Percentiles rank a stretch among this genome's conserved stretches.
Conservation (phyloP, 2,329 filamentous ascomycete species). For the Aspergillus terreus region DNA sequence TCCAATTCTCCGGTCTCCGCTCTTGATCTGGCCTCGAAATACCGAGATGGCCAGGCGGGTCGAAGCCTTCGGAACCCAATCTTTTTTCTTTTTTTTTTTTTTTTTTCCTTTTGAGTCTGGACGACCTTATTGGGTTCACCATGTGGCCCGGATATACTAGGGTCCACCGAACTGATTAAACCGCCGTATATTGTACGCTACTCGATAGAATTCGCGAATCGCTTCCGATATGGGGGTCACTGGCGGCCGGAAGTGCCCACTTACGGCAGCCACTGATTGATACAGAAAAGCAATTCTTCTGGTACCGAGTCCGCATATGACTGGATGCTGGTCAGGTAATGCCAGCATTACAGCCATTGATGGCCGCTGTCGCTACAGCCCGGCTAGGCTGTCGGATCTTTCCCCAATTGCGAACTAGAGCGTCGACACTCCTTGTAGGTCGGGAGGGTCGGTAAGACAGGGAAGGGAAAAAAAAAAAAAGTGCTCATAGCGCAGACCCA, state of each 20-base stretch:
- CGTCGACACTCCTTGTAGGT: slow-evolving; percentile 11
- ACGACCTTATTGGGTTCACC: slow-evolving; percentile 7
- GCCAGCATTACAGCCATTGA: slow-evolving; percentile 11
- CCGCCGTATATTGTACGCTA: slow-evolving; percentile 3
- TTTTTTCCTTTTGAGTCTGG: neutral
- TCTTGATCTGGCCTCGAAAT: slow-evolving; percentile 1
- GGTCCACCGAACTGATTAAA: slow-evolving; percentile 11
- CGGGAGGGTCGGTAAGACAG: slow-evolving; percentile 14
- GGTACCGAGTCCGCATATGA: slow-evolving; percentile 8
- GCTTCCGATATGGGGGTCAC: neutral
- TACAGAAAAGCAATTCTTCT: neutral
- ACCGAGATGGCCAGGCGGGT: neutral
- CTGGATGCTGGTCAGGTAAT: slow-evolving; percentile 2
- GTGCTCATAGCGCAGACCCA: slow-evolving; percentile 22
- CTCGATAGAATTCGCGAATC: slow-evolving; percentile 4
- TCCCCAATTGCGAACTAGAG: slow-evolving; percentile 16
- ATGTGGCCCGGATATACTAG: slow-evolving; percentile 17
- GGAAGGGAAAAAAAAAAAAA: slow-evolving; percentile 9
- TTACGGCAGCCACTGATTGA: neutral
- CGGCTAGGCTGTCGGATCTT: slow-evolving; percentile 10
- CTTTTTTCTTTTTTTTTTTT: neutral
- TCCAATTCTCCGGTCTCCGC: neutral
- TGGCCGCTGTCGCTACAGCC: slow-evolving; percentile 7
- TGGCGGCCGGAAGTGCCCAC: neutral
- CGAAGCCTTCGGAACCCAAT: neutral